Percentiles rank a stretch among this genome's conserved stretches.
phyloP scores from a whole-genome alignment of 2,329 filamentous ascomycete species.

The Tolypocladium tundrense region DNA sequence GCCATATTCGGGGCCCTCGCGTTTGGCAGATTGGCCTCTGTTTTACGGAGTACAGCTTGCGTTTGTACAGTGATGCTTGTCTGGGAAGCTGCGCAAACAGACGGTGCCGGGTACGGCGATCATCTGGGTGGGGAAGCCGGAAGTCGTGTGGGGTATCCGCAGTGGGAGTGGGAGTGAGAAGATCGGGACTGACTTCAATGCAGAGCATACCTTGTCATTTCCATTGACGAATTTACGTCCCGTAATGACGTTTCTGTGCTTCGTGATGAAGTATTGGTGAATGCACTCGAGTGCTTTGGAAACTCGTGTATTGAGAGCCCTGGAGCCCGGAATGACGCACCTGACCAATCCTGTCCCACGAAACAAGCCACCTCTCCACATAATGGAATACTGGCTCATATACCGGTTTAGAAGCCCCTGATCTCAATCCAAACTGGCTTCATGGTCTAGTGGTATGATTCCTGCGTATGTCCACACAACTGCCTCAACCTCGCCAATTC shows the following conservation, averaged over 20 bases:
- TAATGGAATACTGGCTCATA: neutral
- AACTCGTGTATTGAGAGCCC: too few relatives aligned
- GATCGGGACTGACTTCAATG: neutral
- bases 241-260: too few relatives aligned
- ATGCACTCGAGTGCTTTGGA: too few relatives aligned
- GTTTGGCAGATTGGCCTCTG: neutral
- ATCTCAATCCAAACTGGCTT: neutral
- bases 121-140: neutral
- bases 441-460: slow-evolving; percentile 18
- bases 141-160: neutral
- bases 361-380: neutral
- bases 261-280: too few relatives aligned
- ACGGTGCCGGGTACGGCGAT: neutral
- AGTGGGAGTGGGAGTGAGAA: neutral
- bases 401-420: neutral
- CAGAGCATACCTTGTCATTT: too few relatives aligned
- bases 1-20: neutral
- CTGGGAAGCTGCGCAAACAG: neutral
- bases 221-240: too few relatives aligned
- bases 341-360: too few relatives aligned
- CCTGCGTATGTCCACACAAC: slow-evolving; percentile 2
- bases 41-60: neutral
- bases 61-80: neutral
- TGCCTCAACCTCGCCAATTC: neutral
- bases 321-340: too few relatives aligned